Conservation (phyloP, 768 basidiomycete genomes). For the Mycena indigotica region DNA sequence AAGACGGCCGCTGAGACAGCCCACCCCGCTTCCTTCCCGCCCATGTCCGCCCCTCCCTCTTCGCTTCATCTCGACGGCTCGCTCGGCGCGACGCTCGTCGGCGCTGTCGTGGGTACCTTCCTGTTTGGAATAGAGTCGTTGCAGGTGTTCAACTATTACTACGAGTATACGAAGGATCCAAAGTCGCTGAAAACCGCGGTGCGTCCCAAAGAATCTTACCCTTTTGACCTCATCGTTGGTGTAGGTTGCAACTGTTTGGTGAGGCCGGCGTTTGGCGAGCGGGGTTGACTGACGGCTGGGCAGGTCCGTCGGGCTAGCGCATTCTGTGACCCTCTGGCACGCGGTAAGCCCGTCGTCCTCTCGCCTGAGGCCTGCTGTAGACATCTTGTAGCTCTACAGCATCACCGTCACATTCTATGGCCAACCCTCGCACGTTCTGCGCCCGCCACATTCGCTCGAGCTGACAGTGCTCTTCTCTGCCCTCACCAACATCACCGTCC, state of each 20-base stretch:
- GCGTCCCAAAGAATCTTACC: too few species aligned
- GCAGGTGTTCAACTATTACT: slow-evolving; percentile 1
- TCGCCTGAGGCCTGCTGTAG: background rate
- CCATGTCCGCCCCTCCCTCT: background rate
- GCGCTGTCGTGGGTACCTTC: slow-evolving; percentile 1
- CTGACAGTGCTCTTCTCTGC: background rate
- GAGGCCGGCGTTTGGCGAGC: background rate
- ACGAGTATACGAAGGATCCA: background rate
- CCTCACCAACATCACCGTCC: background rate
- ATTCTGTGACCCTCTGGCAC: background rate
- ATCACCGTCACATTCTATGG: background rate
- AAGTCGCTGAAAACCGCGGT: background rate
- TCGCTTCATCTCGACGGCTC: background rate
- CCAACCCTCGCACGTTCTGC: background rate
- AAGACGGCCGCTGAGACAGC: too few species aligned
- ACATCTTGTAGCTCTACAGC: background rate
- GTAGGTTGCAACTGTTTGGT: too few species aligned
- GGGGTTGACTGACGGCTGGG: background rate
- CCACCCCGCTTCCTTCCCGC: too few species aligned
- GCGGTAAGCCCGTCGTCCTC: background rate
- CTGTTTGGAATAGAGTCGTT: slow-evolving; percentile 5
- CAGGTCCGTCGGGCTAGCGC: background rate
- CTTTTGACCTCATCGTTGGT: too few species aligned
- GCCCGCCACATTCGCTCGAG: background rate
- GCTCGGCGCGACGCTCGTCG: slow-evolving; percentile 16